phyloP scores from a whole-genome alignment of 768 basidiomycete genomes.

The Russula earlei region DNA sequence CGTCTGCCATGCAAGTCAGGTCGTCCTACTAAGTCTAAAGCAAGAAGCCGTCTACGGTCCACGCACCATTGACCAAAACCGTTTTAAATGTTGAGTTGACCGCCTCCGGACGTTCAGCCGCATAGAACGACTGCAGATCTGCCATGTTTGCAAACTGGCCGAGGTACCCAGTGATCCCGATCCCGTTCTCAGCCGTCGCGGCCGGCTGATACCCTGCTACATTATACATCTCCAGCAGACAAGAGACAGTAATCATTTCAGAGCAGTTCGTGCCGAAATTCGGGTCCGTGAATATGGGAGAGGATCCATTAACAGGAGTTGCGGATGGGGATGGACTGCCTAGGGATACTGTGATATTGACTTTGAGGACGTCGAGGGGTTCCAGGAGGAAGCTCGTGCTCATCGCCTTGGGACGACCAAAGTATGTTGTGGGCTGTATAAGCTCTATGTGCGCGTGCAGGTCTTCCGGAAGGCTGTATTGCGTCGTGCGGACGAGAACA shows the following conservation, averaged over 20 bases:
- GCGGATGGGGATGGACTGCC: background rate
- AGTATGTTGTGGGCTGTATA: constrained; percentile 66
- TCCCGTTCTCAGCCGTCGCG: constrained; percentile 23
- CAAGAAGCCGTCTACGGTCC: background rate
- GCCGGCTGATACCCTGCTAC: constrained; percentile 22
- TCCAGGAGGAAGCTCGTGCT: constrained; percentile 30
- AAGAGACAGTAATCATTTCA: constrained; percentile 26
- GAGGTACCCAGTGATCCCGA: constrained; percentile 32
- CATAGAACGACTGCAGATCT: constrained; percentile 19
- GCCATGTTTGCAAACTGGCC: constrained; percentile 26
- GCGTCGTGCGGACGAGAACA: constrained; percentile 45
- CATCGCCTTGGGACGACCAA: constrained; percentile 39
- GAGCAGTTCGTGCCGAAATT: constrained; percentile 28
- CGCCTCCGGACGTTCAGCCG: constrained; percentile 11
- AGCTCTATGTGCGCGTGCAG: constrained; percentile 55
- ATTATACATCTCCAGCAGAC: constrained; percentile 30
- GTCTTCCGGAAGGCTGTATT: constrained; percentile 54
- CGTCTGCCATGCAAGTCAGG: constrained; percentile 8
- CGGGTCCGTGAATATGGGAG: constrained; percentile 10
- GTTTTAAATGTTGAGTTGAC: constrained; percentile 8
- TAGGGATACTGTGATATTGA: background rate
- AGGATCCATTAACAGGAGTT: background rate
- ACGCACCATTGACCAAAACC: constrained; percentile 9
- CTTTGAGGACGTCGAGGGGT: no score
- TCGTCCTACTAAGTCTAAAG: no score